Conservation (phyloP, 176 grass and related monocot genomes). For the Themeda triandra region DNA sequence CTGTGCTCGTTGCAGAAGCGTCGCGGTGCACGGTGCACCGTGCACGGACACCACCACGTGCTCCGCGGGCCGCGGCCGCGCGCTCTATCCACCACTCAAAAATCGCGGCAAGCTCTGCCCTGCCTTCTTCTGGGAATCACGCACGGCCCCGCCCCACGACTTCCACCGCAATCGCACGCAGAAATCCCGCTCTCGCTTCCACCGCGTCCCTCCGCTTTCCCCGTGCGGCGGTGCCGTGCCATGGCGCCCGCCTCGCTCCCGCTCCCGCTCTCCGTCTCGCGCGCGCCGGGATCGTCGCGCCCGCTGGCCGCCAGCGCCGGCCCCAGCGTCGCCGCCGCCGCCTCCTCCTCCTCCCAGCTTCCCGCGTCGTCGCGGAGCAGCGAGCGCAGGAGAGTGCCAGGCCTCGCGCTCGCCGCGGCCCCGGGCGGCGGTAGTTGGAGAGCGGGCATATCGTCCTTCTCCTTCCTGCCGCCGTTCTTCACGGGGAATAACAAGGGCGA, state of each 20-base stretch:
- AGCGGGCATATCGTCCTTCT: slow-evolving; percentile 67
- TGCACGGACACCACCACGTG: not conserved
- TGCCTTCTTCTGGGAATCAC: not conserved
- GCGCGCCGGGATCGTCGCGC: slow-evolving; percentile 19
- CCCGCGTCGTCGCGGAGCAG: not conserved
- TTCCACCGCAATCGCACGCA: slow-evolving; percentile 12
- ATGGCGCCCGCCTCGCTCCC: slow-evolving; percentile 25
- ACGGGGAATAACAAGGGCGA: slow-evolving; percentile 19
- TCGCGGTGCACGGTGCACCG: not conserved
- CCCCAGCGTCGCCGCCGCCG: not conserved
- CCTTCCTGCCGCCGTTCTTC: slow-evolving; percentile 57
- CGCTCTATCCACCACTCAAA: slow-evolving; percentile 32
- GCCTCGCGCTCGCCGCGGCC: not conserved
- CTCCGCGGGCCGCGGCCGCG: not conserved
- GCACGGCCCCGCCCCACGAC: not conserved
- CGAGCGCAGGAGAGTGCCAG: not conserved
- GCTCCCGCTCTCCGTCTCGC: not conserved
- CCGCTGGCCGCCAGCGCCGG: not conserved
- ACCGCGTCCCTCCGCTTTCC: not conserved
- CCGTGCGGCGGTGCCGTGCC: not conserved
- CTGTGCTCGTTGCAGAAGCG: not conserved
- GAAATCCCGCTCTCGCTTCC: not conserved
- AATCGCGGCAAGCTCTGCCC: not conserved
- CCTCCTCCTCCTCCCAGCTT: not conserved
- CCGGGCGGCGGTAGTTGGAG: slow-evolving; percentile 29